Percentiles rank a stretch among this genome's conserved stretches.
Conservation (phyloP, 768 basidiomycete species). For the Lactarius hengduanensis region DNA sequence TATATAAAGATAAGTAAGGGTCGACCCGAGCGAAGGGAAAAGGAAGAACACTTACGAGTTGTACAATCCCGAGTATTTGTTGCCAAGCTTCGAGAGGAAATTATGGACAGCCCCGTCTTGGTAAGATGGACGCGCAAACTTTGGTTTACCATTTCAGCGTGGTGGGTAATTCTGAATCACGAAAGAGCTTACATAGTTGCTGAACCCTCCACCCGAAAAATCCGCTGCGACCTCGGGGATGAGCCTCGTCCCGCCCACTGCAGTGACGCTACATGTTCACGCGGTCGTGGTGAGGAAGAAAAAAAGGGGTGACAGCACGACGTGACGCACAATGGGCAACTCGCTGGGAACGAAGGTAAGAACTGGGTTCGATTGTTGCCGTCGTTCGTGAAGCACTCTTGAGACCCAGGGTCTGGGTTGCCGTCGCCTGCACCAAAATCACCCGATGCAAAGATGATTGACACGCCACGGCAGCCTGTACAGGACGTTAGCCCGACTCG, state of each 20-base stretch:
- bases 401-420: conserved; percentile 49
- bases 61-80: conserved; percentile 53
- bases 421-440: conserved; percentile 70
- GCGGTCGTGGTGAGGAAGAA: not conserved
- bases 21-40: not conserved
- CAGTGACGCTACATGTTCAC: conserved; percentile 51
- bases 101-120: conserved; percentile 44
- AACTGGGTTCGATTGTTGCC: conserved; percentile 55
- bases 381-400: conserved; percentile 58
- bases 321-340: conserved; percentile 42
- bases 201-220: conserved; percentile 77
- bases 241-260: conserved; percentile 63
- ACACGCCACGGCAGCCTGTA: conserved; percentile 62
- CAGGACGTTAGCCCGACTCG: not conserved
- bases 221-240: conserved; percentile 58
- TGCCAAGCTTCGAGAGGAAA: conserved; percentile 45
- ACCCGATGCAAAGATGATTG: conserved; percentile 63
- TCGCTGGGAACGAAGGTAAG: conserved; percentile 55
- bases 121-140: conserved; percentile 55
- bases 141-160: conserved; percentile 33
- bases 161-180: not conserved
- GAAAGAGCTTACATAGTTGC: conserved; percentile 52
- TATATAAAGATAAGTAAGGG: not conserved
- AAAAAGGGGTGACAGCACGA: no score
- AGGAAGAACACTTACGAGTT: conserved; percentile 52